Evolutionary conservation across 2,329 filamentous ascomycete species (phyloP).

Genomic region (Phaeosphaeria sp.): DNA sequence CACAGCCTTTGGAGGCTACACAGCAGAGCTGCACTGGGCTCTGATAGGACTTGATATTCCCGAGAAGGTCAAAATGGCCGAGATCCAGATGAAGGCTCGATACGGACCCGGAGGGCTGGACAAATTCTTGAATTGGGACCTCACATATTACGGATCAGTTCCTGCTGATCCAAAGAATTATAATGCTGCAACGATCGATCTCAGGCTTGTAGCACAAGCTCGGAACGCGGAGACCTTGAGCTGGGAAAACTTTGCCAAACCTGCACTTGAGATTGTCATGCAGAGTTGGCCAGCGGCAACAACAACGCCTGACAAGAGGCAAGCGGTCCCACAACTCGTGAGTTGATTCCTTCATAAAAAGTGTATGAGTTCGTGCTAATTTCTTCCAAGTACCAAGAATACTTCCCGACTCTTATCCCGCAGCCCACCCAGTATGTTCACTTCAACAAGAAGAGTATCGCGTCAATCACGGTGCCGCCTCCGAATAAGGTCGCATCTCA

Average conservation of each 20-base stretch:
- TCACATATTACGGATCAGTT: conserved; percentile 1
- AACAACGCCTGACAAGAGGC: conserved; percentile 8
- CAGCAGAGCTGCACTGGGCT: conserved; percentile 48
- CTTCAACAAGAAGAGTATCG: conserved; percentile 5
- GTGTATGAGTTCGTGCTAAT: no score
- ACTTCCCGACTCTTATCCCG: conserved; percentile 24
- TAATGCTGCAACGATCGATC: conserved; percentile 41
- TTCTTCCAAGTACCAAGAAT: conserved; percentile 12
- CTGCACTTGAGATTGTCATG: conserved; percentile 24
- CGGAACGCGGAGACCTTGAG: conserved; percentile 9
- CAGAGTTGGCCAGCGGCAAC: conserved; percentile 51
- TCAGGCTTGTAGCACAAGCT: conserved; percentile 31
- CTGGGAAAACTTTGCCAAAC: conserved; percentile 23
- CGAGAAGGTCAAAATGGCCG: conserved; percentile 48
- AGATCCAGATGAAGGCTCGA: conserved; percentile 7
- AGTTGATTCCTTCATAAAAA: no score
- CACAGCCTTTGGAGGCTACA: conserved; percentile 48
- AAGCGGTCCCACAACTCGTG: conserved; percentile 7
- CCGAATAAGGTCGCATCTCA: neutral
- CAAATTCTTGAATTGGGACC: conserved; percentile 15
- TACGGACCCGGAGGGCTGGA: conserved; percentile 11
- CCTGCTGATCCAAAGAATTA: conserved; percentile 32
- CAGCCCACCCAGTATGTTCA: conserved; percentile 4
- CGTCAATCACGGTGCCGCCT: conserved; percentile 9
- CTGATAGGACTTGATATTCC: conserved; percentile 53